Evolutionary conservation across 768 basidiomycete species (phyloP).

Genomic region (Leccinum disarticulatum): DNA sequence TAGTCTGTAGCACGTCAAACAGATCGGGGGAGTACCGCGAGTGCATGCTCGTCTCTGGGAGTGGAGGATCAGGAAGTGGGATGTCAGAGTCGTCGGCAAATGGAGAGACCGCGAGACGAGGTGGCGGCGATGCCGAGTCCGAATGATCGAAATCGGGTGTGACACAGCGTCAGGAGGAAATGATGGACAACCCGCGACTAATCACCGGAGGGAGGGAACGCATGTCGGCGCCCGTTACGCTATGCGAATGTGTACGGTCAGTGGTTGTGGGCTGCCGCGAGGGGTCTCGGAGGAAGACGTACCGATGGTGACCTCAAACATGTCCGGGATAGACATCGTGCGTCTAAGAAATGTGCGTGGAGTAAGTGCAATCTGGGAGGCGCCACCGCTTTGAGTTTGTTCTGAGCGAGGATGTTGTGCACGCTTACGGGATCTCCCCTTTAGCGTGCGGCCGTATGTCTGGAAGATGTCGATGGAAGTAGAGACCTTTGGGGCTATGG

Average conservation of each 20-base stretch:
- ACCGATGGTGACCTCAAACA: slow-evolving; percentile 30
- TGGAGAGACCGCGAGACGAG: slow-evolving; percentile 25
- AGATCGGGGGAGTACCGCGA: slow-evolving; percentile 72
- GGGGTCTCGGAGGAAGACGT: slow-evolving; percentile 32
- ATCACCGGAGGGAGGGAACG: slow-evolving; percentile 33
- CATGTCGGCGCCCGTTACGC: slow-evolving; percentile 70
- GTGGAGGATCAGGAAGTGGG: slow-evolving; percentile 29
- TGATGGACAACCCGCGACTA: slow-evolving; percentile 8
- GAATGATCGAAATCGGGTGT: slow-evolving; percentile 21
- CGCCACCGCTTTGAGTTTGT: slow-evolving; percentile 46
- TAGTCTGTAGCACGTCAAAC: slow-evolving; percentile 81
- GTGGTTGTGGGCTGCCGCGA: slow-evolving; percentile 32
- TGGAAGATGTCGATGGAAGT: slow-evolving; percentile 34
- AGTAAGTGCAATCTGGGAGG: slow-evolving; percentile 36
- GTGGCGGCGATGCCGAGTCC: slow-evolving; percentile 27
- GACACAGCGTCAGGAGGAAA: slow-evolving; percentile 8
- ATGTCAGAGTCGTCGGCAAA: slow-evolving; percentile 30
- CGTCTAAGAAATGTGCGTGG: slow-evolving; percentile 62
- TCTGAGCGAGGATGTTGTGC: slow-evolving; percentile 51
- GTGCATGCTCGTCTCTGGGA: slow-evolving; percentile 50
- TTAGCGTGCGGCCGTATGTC: slow-evolving; percentile 38
- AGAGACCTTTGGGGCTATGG: slow-evolving; percentile 33
- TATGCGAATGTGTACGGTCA: slow-evolving; percentile 73
- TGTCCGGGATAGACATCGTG: slow-evolving; percentile 72
- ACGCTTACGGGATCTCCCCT: slow-evolving; percentile 59